Evolutionary conservation across 345 rosid genomes (phyloP), one percentile per base, ranked within the genome.

Genomic region (Populus simonii): DNA sequence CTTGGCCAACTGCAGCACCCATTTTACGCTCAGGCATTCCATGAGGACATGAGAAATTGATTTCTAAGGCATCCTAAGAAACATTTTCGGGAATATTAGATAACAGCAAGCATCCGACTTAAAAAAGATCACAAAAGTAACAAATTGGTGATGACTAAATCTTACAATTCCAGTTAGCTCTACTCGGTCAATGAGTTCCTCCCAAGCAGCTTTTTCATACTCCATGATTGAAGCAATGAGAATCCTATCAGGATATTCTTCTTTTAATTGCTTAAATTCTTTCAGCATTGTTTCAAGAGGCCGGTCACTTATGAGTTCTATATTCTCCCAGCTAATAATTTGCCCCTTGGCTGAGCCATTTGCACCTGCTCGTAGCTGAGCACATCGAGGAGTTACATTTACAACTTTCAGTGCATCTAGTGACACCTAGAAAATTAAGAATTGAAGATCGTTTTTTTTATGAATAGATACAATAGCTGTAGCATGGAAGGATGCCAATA

Each of bases 1-100:
- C 99, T 85, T 96, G 97, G 70, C 99, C 98, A 17, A 96, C 97
- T 11, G 99, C 99, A 3, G 98, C 98, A 72, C 98, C 99, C 99
- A 96, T 93, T 86, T 87, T 93, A 39, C 99, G 93, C 84, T 96
- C 99, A 9, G 99, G 99, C 99, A 96, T 96, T 29, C 99, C 98
- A 31, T 93, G 99, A 75, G 99, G 99, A 83, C 99, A 96, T 36
- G 98, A 96, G 85, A 96, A 96, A 80, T 96, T 96, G 80, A 96
- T 85, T 76, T 96, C 99, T 68, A 96, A 86, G 16, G 97, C 99
- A 89, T 96, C 99, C 98, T 96, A 75, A 27, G 76, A 65, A 43
- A 79, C 63, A 39, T 2, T 36, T 31, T 47, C 29, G 31, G 23
- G 25, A 39, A 53, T 12, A 29, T 61, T 13, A 81, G 49, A 36